These are phyloP conservation scores for Somion occarium DNA, from an alignment of 1,284 basidiomycete genomes.

Conservation along the genomic window DNA sequence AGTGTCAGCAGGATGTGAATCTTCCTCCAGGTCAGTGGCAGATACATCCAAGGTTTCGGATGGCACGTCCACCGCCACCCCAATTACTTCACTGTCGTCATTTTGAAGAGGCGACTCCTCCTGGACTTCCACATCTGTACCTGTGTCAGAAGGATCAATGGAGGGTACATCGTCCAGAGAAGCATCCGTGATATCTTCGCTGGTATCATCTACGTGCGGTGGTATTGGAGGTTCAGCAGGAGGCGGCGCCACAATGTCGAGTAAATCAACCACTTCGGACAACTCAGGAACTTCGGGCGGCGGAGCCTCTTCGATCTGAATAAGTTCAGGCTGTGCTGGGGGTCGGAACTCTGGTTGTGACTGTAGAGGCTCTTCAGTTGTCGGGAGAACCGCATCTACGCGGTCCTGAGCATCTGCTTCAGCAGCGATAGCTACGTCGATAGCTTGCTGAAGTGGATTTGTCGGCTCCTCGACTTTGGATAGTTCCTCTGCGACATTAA, in stretches of 20 bases:
- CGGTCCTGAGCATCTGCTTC: constrained; percentile 6
- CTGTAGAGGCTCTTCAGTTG: background rate
- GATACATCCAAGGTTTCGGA: too few relatives aligned
- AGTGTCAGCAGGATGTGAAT: background rate
- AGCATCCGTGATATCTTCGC: background rate
- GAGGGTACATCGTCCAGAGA: background rate
- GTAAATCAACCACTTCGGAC: background rate
- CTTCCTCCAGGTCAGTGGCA: background rate
- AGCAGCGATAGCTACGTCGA: constrained; percentile 11
- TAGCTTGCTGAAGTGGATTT: constrained; percentile 6
- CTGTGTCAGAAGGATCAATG: background rate
- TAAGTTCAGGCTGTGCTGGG: background rate
- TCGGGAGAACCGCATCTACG: background rate
- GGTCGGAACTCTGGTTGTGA: background rate
- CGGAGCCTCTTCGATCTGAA: background rate
- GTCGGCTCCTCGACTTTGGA: constrained; percentile 23
- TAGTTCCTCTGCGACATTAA: constrained; percentile 37
- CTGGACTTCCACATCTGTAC: background rate
- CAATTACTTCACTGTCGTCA: background rate
- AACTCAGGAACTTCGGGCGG: background rate
- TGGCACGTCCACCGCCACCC: background rate
- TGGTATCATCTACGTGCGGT: background rate
- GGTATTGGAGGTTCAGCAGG: constrained; percentile 10
- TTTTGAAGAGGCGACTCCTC: background rate
- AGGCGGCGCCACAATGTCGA: constrained; percentile 10